A percentile compares a stretch with the other conserved stretches of the same genome.
phyloP scores from a whole-genome alignment of 345 rosid species.

The Lumnitzera racemosa region DNA sequence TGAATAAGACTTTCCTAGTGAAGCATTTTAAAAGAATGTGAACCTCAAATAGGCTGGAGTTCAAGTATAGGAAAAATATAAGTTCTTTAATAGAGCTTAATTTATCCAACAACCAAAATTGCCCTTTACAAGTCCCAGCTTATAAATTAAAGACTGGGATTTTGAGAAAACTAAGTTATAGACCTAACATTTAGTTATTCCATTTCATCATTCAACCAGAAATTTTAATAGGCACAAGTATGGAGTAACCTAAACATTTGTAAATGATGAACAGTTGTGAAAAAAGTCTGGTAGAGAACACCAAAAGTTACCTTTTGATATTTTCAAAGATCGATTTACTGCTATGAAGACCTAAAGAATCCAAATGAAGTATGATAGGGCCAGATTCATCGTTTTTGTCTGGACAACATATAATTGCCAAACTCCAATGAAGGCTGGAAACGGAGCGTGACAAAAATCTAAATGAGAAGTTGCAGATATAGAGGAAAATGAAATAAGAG shows the following conservation, averaged over 20 bases:
- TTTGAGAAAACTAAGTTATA: too few species aligned
- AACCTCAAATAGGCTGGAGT: too few species aligned
- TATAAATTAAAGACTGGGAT: too few species aligned
- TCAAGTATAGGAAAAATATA: too few species aligned
- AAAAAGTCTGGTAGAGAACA: background rate
- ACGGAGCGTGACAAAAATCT: conserved; percentile 13
- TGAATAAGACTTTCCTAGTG: too few species aligned
- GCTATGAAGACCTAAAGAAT: conserved; percentile 69
- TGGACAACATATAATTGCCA: conserved; percentile 82
- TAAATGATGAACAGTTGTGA: background rate
- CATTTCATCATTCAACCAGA: too few species aligned
- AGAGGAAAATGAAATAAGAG: background rate
- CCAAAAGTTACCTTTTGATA: conserved; percentile 61
- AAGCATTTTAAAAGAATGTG: too few species aligned
- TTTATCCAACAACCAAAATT: too few species aligned
- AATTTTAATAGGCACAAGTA: background rate
- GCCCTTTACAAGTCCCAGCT: too few species aligned
- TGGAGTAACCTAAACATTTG: background rate
- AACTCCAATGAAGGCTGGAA: conserved; percentile 90
- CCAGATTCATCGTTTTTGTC: conserved; percentile 74
- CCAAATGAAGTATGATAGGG: conserved; percentile 80
- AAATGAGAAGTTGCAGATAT: conserved; percentile 7
- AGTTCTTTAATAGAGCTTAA: too few species aligned
- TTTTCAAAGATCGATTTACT: conserved; percentile 53
- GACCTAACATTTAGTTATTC: too few species aligned